Conservation (phyloP, 1,284 basidiomycete genomes). For the Volvariella surrecta region DNA sequence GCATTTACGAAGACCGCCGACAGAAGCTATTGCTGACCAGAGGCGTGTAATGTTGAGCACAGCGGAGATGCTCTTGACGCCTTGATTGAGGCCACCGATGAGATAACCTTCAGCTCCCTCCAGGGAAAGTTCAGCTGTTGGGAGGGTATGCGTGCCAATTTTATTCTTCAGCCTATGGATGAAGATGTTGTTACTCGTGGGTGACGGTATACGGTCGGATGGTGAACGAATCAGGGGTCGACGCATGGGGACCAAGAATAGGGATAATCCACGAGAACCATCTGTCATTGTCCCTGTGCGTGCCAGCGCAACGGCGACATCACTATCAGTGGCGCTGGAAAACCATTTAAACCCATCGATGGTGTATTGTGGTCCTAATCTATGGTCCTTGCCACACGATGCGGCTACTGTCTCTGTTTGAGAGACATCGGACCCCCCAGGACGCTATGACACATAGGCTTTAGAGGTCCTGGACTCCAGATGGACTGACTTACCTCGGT, state of each 20-base stretch:
- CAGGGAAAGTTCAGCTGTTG: conserved; percentile 72
- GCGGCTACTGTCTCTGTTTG: conserved; percentile 64
- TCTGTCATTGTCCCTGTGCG: conserved; percentile 46
- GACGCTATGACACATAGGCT: conserved; percentile 31
- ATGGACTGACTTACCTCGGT: conserved; percentile 43
- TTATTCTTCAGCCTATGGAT: conserved; percentile 76
- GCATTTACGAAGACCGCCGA: conserved; percentile 53
- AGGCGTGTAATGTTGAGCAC: conserved; percentile 73
- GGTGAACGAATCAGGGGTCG: conserved; percentile 37
- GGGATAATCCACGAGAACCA: conserved; percentile 58
- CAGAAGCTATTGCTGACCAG: conserved; percentile 53
- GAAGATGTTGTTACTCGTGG: conserved; percentile 59
- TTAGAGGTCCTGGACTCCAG: conserved; percentile 3
- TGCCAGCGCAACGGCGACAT: conserved; percentile 65
- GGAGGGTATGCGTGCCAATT: conserved; percentile 68
- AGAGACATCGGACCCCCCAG: conserved; percentile 73
- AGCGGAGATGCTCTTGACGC: conserved; percentile 61
- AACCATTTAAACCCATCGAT: conserved; percentile 80
- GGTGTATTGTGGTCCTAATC: conserved; percentile 43
- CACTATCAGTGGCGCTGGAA: conserved; percentile 73
- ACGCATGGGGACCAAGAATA: conserved; percentile 64
- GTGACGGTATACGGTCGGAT: conserved; percentile 29
- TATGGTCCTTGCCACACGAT: conserved; percentile 21
- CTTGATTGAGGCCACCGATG: conserved; percentile 53
- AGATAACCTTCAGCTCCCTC: conserved; percentile 56